Percentiles rank a stretch among this genome's conserved stretches.
Evolutionary conservation across 2,329 filamentous ascomycete species (phyloP).

Genomic region (Hypoxylon sp.): DNA sequence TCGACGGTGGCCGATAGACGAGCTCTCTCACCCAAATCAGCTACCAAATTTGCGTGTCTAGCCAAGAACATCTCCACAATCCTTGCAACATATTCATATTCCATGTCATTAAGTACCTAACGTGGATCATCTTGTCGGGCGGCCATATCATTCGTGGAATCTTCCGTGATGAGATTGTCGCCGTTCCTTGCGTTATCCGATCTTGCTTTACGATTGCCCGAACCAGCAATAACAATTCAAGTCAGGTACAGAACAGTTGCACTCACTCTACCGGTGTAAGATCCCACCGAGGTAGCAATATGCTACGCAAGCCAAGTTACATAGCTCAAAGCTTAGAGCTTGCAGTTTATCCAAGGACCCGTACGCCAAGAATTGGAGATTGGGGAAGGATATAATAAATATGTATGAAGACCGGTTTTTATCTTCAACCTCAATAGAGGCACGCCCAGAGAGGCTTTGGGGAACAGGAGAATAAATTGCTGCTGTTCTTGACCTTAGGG

Average conservation of each 20-base stretch:
- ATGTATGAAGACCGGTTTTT: conserved; percentile 2
- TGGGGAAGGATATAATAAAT: conserved; percentile 34
- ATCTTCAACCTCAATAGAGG: conserved; percentile 1
- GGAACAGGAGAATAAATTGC: background rate
- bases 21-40: background rate
- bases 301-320: conserved; percentile 31
- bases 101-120: conserved; percentile 18
- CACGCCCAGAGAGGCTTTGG: conserved; percentile 16
- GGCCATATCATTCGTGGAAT: conserved; percentile 39
- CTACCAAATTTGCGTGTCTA: conserved; percentile 3
- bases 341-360: conserved; percentile 27
- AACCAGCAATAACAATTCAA: conserved; percentile 10
- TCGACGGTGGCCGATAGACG: no score
- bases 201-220: conserved; percentile 3
- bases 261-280: conserved; percentile 39
- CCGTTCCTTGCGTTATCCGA: conserved; percentile 27
- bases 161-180: conserved; percentile 24
- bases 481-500: background rate
- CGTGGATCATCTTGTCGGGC: conserved; percentile 16
- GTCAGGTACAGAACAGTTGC: conserved; percentile 15
- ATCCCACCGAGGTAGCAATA: conserved; percentile 41
- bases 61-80: conserved; percentile 31
- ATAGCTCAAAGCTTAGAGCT: conserved; percentile 31
- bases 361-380: conserved; percentile 31
- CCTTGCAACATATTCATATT: conserved; percentile 25